Conservation (phyloP, 495 filamentous ascomycete species). For the Penicillium silybi region DNA sequence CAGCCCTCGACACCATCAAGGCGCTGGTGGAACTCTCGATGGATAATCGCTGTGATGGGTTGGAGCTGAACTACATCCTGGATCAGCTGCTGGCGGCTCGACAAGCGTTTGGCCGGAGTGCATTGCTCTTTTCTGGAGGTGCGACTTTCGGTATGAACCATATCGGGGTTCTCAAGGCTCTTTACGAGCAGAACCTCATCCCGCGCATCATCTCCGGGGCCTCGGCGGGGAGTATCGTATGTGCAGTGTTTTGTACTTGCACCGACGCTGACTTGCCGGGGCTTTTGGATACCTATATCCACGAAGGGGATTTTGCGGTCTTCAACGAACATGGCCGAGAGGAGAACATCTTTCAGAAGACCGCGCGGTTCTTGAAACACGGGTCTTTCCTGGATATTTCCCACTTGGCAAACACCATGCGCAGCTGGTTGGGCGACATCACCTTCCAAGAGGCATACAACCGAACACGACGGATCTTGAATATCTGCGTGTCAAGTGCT, state of each 20-base stretch:
- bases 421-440: conserved; percentile 71
- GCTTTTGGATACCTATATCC: conserved; percentile 67
- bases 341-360: conserved; percentile 63
- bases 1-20: conserved; percentile 66
- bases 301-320: conserved; percentile 72
- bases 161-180: conserved; percentile 85
- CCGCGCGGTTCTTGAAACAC: conserved; percentile 72
- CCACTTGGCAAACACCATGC: conserved; percentile 78
- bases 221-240: conserved; percentile 92
- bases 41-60: conserved; percentile 47
- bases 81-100: conserved; percentile 72
- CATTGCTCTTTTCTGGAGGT: conserved; percentile 81
- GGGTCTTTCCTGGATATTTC: conserved; percentile 80
- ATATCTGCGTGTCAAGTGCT: conserved; percentile 86
- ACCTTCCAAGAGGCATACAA: conserved; percentile 97
- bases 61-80: conserved; percentile 63
- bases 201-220: conserved; percentile 92
- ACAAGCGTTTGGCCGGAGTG: conserved; percentile 86
- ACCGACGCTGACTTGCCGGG: conserved; percentile 80
- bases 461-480: conserved; percentile 81
- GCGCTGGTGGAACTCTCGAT: conserved; percentile 63
- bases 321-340: conserved; percentile 72
- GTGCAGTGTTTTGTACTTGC: conserved; percentile 76
- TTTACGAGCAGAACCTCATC: conserved; percentile 70
- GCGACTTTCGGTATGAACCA: conserved; percentile 96